Evolutionary conservation across 1,284 basidiomycete genomes (phyloP), one percentile per base, ranked within the genome.

Genomic region (Malassezia japonica): DNA sequence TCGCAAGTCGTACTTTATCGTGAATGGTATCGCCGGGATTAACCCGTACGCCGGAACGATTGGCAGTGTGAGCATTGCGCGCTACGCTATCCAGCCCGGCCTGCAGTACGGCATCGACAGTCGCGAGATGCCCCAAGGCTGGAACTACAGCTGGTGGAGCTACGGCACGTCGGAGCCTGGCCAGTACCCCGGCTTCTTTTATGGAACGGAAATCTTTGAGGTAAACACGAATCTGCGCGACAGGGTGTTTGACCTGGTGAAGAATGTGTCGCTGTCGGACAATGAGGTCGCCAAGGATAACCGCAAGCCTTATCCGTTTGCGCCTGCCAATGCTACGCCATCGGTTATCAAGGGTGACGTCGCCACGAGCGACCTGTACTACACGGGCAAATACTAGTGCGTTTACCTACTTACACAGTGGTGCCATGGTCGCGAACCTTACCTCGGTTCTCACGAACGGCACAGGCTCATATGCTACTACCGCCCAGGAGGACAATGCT

Each of bases 121-220:
- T 10, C 68, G 78, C 15, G 75, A 79, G 61, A 76, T 75, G 40
- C 78, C 78, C 1, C 34, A 55, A n/a, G 70, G 75, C 53, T 79
- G 77, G 70, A 56, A 72, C 2, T 76, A 76, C 1, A 78, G 77
- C 1, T 78, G 77, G 64, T 74, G 76, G 51, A 67, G 71, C 8
- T 72, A 70, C 35, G 76, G 75, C 0, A 67, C 76, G 4, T 57
- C 38, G 21, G 57, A 57, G 15, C 77, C 77, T 0, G 71, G 65
- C 29, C 41, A 72, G 29, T 69, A 68, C 41, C 74, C 76, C 1
- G 50, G 52, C 9, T 57, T 57, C 25, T 63, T 77, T 31, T 78
- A 79, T 59, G 79, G 79, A 23, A 79, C 78, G 12, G 78, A 80
- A 67, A 74, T 79, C 8, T 79, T 76, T 60, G 77, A 78, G 64